Evolutionary conservation across 306 rosid species (phyloP).

Genomic region (Oxytropis ochrocephala): DNA sequence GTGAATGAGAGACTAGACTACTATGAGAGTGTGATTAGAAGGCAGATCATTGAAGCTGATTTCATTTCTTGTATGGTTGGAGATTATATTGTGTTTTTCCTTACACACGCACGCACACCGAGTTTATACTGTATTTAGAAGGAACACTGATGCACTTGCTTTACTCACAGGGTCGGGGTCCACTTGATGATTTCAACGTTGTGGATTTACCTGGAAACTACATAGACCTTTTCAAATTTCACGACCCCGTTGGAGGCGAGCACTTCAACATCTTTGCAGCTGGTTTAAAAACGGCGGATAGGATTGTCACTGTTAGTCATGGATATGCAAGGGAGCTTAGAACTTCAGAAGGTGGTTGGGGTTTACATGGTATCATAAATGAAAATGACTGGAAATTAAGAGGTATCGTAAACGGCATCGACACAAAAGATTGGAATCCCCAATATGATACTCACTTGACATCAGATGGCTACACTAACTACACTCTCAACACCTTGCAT

Average conservation of each 20-base stretch:
- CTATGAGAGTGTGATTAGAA: background rate
- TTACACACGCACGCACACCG: background rate
- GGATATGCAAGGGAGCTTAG: slow-evolving; percentile 91
- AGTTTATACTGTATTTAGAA: background rate
- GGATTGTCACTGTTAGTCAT: slow-evolving; percentile 89
- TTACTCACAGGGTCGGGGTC: slow-evolving; percentile 81
- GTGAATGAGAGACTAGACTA: background rate
- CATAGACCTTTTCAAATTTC: slow-evolving; percentile 58
- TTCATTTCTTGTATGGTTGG: background rate
- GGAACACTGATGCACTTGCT: slow-evolving; percentile 6
- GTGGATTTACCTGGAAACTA: slow-evolving; percentile 68
- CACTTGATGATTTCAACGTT: slow-evolving; percentile 50
- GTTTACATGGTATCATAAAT: slow-evolving; percentile 68
- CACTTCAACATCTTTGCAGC: slow-evolving; percentile 96
- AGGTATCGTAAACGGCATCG: slow-evolving; percentile 94
- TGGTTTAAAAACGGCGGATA: slow-evolving; percentile 81
- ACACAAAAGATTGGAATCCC: slow-evolving; percentile 81
- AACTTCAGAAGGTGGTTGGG: slow-evolving; percentile 94
- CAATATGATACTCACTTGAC: slow-evolving; percentile 53
- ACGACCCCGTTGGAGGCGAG: slow-evolving; percentile 91
- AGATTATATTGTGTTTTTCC: slow-evolving; percentile 2
- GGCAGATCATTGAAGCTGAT: background rate
- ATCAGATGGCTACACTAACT: slow-evolving; percentile 84
- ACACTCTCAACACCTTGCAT: slow-evolving; percentile 59
- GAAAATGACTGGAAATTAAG: slow-evolving; percentile 83